These are phyloP conservation scores for Polychytrium aggregatum DNA, from an alignment of 192 early-diverging fungal species.

Conservation along the genomic window DNA sequence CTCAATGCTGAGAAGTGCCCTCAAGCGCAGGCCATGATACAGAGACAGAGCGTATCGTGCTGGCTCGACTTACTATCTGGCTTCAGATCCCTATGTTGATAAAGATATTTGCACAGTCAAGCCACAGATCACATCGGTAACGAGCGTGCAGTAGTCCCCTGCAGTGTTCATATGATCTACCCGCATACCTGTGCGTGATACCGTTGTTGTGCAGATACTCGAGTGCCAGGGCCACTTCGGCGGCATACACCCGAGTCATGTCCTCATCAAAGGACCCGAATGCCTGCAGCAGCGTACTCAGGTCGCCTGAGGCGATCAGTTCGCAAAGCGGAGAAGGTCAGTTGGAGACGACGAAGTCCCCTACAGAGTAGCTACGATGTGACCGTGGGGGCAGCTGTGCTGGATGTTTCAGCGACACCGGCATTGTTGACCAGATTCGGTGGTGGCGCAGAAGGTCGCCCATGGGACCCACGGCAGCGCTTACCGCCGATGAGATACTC, in stretches of 20 bases:
- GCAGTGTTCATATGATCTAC: no score
- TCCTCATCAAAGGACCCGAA: constrained; percentile 70
- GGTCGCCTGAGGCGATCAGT: constrained; percentile 40
- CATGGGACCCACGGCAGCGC: no score
- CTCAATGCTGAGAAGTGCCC: no score
- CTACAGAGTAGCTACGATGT: no score
- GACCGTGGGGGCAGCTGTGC: no score
- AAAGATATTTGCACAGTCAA: constrained; percentile 11
- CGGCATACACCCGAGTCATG: constrained; percentile 78
- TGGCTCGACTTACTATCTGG: constrained; percentile 27
- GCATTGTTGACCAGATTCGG: no score
- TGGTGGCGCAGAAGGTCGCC: no score
- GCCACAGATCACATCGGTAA: background rate
- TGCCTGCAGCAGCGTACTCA: constrained; percentile 61
- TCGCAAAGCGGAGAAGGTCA: no score
- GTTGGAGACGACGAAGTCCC: no score
- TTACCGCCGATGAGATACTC: constrained; percentile 86
- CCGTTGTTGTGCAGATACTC: constrained; percentile 85
- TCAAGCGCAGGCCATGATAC: no score
- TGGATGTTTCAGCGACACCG: no score
- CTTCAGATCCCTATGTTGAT: constrained; percentile 24
- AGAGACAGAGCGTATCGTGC: no score
- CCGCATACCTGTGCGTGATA: constrained; percentile 71
- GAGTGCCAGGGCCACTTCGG: constrained; percentile 80
- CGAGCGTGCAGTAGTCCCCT: background rate